Conservation (phyloP, 495 filamentous ascomycete genomes). For the Trichocladium uniseriatum region DNA sequence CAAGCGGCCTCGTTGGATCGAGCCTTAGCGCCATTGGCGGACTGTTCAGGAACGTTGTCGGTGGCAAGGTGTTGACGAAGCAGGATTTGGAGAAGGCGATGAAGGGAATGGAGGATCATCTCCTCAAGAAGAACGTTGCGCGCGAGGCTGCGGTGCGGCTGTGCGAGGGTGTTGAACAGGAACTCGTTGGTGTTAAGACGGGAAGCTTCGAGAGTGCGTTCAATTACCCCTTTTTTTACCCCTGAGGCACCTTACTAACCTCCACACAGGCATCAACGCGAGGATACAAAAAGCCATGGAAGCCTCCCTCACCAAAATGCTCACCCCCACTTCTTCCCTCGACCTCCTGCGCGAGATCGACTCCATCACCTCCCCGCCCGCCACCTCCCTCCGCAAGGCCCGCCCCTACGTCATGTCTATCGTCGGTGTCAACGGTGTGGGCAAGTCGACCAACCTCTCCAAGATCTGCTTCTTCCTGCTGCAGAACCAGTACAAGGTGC, state of each 20-base stretch:
- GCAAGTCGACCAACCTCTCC: constrained; percentile 91
- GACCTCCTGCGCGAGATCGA: constrained; percentile 92
- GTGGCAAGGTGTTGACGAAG: constrained; percentile 82
- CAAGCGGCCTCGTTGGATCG: constrained; percentile 59
- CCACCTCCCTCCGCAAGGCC: constrained; percentile 42
- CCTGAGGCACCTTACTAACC: background rate
- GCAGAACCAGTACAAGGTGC: constrained; percentile 91
- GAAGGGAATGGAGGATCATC: constrained; percentile 91
- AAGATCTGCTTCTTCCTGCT: constrained; percentile 97
- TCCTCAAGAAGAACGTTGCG: constrained; percentile 92
- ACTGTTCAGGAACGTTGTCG: constrained; percentile 87
- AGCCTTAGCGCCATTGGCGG: constrained; percentile 70
- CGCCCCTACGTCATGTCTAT: constrained; percentile 95
- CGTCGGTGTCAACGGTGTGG: constrained; percentile 95
- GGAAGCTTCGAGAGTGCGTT: constrained; percentile 74
- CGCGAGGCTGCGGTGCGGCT: constrained; percentile 86
- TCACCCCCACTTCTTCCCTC: constrained; percentile 89
- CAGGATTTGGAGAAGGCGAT: constrained; percentile 82
- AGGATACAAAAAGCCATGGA: constrained; percentile 79
- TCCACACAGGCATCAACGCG: constrained; percentile 54
- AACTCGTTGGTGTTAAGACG: constrained; percentile 84
- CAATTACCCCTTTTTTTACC: background rate
- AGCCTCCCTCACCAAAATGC: constrained; percentile 80
- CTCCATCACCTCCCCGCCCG: constrained; percentile 56
- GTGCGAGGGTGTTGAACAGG: constrained; percentile 82